These are phyloP conservation scores for Cryptococcus wingfieldii DNA, from an alignment of 1,284 basidiomycete genomes.

Conservation along the genomic window DNA sequence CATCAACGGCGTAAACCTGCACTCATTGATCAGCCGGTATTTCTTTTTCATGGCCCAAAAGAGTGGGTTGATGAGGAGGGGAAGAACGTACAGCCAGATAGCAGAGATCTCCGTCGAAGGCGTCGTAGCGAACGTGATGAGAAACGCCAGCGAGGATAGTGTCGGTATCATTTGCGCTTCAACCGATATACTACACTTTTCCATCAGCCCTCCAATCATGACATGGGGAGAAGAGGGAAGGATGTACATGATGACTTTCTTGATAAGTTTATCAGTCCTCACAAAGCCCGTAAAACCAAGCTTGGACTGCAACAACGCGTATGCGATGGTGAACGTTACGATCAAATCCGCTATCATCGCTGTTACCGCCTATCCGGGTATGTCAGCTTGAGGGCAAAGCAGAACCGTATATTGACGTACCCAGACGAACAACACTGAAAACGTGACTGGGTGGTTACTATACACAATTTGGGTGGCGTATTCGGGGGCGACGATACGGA, in stretches of 20 bases:
- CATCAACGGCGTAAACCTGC: constrained; percentile 9
- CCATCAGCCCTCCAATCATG: neutral
- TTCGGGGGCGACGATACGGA: constrained; percentile 5
- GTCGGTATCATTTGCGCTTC: constrained; percentile 12
- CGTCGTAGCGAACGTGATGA: constrained; percentile 2
- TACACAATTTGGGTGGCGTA: neutral
- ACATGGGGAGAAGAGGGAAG: neutral
- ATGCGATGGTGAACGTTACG: constrained; percentile 5
- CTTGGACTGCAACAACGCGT: neutral
- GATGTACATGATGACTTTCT: neutral
- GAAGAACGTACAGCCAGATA: constrained; percentile 8
- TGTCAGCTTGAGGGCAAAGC: neutral
- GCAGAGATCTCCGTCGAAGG: constrained; percentile 4
- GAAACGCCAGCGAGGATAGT: constrained; percentile 1
- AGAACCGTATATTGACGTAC: neutral
- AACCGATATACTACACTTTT: neutral
- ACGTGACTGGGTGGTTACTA: neutral
- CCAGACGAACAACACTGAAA: neutral
- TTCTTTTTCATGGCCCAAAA: neutral
- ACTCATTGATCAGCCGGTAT: neutral
- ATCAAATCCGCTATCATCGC: constrained; percentile 4
- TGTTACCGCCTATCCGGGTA: neutral
- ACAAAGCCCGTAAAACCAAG: constrained; percentile 2
- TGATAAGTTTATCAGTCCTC: constrained; percentile 5
- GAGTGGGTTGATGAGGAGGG: neutral